Evolutionary conservation across 805 yeast genomes (phyloP), one percentile per base, ranked within the genome.

Genomic region (Lipomyces sp.): DNA sequence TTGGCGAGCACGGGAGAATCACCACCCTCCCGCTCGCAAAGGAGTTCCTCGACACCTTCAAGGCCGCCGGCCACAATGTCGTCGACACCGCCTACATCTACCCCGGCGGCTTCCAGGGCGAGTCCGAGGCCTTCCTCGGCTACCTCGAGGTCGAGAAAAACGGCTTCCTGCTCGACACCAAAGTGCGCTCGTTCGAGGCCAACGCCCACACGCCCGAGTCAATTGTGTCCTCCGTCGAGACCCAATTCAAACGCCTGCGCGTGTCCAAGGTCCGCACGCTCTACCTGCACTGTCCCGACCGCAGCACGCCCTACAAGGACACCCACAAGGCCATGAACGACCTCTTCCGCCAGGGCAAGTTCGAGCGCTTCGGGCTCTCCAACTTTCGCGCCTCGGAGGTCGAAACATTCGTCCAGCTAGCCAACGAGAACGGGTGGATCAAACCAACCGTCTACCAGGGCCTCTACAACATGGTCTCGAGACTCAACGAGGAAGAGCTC

Each of bases 381-480:
- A 63, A 63, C 51, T 63, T 47, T 41, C 19, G 57, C 2, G 55
- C 63, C 14, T 44, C 39, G 23, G 65, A 58, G 19, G 66, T 61
- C 34, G 49, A 55, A 43, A 40, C 51, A 36, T 49, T 64, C 37
- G 53, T 59, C 43, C 38, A 52, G 11, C 42, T 47, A 43, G 57
- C 63, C 3, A 51, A 54, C 31, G 49, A 51, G 40, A 51, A 63
- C 39, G 56, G 55, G 16, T 63, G 63, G 51, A 56, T 62, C 28
- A 40, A 51, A 14, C 68, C 68, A 1, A 49, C 66, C 4, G 65
- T 64, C 16, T 63, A 57, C 48, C 68, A 64, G 45, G 68, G 67
- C 21, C 51, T 61, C 26, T 64, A 64, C 51, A 64, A 64, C 43
- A 58, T 63, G 23, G 55, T 64, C 34, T 51, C 65, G 14, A 59